Conservation (phyloP, 805 yeast genomes). For the Wickerhamiella parazyma region DNA sequence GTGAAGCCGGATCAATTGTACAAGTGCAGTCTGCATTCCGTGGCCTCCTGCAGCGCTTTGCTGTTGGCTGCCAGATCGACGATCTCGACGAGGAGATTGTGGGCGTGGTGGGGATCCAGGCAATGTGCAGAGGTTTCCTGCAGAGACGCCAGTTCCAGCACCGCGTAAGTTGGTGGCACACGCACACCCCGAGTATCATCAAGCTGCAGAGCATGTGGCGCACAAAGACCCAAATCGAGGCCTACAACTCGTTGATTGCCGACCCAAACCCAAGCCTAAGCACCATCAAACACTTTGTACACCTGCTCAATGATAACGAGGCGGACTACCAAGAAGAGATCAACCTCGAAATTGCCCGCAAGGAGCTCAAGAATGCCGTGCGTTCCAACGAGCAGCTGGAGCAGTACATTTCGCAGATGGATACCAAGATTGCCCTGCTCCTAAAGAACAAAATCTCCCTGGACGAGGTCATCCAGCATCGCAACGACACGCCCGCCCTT, state of each 20-base stretch:
- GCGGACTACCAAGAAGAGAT: constrained; percentile 65
- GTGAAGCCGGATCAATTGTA: constrained; percentile 13
- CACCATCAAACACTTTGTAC: constrained; percentile 64
- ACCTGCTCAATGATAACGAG: constrained; percentile 57
- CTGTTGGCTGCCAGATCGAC: constrained; percentile 22
- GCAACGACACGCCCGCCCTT: constrained; percentile 20
- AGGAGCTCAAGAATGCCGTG: constrained; percentile 56
- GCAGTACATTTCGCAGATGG: constrained; percentile 58
- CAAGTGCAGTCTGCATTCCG: constrained; percentile 28
- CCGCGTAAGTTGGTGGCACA: constrained; percentile 36
- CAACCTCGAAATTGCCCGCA: constrained; percentile 51
- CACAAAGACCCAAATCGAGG: constrained; percentile 51
- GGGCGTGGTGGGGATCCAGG: constrained; percentile 24
- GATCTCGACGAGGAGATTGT: constrained; percentile 26
- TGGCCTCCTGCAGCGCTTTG: constrained; percentile 27
- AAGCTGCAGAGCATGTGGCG: constrained; percentile 63
- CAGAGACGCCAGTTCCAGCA: constrained; percentile 19
- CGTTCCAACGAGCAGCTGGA: constrained; percentile 58
- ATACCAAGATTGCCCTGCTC: constrained; percentile 62
- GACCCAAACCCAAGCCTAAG: constrained; percentile 65
- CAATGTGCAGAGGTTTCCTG: constrained; percentile 24
- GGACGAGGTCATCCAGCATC: constrained; percentile 45
- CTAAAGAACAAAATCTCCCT: constrained; percentile 68
- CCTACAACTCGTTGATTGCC: constrained; percentile 58
- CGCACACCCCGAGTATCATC: constrained; percentile 45